Base-by-base conservation (phyloP, 768 basidiomycete genomes). In the Mrakia blollopis region DNA sequence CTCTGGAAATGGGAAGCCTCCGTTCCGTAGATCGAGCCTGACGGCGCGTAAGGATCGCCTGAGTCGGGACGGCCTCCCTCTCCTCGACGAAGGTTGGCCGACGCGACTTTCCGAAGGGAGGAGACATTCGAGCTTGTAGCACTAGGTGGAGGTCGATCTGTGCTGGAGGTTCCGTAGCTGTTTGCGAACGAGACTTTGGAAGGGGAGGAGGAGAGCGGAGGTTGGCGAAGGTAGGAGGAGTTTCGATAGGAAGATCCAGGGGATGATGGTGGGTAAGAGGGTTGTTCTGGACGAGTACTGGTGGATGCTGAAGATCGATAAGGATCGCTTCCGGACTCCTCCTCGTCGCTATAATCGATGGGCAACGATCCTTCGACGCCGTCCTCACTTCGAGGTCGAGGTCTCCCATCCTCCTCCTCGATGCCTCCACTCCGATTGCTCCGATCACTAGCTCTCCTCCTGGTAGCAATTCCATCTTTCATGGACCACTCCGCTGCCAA, bases 91-190 rank as follows among this genome's bases (percentile, higher is more conserved):
- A 77, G 52, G 28, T 77, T 77, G 4, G 76, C 76, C 23, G 76
- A 77, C 16, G 76, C 76, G 47, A 77, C 76, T 41, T 71, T 72
- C 13, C 71, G 62, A 21, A 77, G 72, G 6, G 76, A 77, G 16
- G 76, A 77, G 18, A 47, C 16, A 52, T 73, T 73, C 1, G 76
- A 77, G 50, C 76, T 65, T 14, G 52, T 39, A 25, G 41, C 60
- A 28, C 72, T 72, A 1, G n/a, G 52, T 3, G 70, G 57, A 30
- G 44, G 69, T 4, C 47, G 73, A 65, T 35, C 73, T 23, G 41
- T 74, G 73, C 73, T 37, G 8, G 44, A 41, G 39, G 39, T 35
- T 0, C 35, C 68, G 37, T 47, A 18, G 41, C 28, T 52, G 39
- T 61, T 21, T 47, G n/a, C 37, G 63, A 44, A 67, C 18, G 73